Base-by-base conservation (phyloP, 1,284 basidiomycete species). In the Xerocomus amazonicus region DNA sequence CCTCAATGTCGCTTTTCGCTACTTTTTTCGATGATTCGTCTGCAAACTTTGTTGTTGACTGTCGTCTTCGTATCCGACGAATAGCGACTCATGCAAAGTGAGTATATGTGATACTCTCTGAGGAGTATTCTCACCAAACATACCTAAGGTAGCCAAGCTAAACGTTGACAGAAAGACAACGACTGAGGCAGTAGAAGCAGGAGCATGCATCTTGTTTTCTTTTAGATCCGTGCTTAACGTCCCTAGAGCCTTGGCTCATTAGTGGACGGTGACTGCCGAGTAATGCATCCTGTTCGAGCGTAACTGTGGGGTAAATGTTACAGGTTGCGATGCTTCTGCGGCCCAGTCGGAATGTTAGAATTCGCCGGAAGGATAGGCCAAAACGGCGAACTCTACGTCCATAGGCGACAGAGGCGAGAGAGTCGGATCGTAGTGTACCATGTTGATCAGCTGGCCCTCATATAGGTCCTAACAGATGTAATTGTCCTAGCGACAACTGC, bases 81-180 rank as follows among this genome's bases (percentile, higher is more conserved):
- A 55, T 27, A 3, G 4, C 31, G 17, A 29, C 27, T 33, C 12
- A 16, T 29, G 16, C 2, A 43, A 7, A 14, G 27, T 56, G 43
- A n/a, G 31, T 50, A 39, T 48, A 45, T 17, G 27, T 6, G 14
- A 29, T 6, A 12, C 27, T 14, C n/a, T n/a, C n/a, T n/a, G n/a
- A n/a, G n/a, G n/a, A 17, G 17, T 40, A 28, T 38, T 14, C 16
- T 10, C 9, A 36, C 1, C 5, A 12, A 38, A 62, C 62, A 6
- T 51, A 68, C 63, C 54, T 14, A 67, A 14, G 16, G 34, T 17
- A 35, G 34, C 45, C 52, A 65, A 7, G 3, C 40, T 49, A 41
- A 63, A 39, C 40, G 63, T 9, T 7, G 52, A 51, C 23, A 65
- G 45, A 46, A 54, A 53, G 16, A 49, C 7, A 9, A 31, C 43